These are phyloP conservation scores for Suillus americanus DNA, from an alignment of 768 basidiomycete genomes.

Conservation along the genomic window DNA sequence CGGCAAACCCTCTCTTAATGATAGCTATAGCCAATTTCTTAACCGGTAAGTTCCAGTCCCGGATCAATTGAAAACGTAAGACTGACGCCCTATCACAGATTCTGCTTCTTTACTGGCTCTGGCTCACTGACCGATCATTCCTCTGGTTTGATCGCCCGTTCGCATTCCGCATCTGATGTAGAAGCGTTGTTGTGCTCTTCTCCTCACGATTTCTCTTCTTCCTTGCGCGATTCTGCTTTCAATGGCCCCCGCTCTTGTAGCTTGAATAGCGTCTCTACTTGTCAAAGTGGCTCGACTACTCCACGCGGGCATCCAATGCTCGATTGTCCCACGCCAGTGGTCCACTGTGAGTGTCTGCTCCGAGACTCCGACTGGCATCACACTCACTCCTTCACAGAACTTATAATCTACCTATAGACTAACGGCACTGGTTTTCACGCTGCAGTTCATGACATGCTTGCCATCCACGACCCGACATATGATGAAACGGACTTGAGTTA, in stretches of 20 bases:
- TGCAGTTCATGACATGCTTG: neutral
- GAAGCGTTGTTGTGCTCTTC: slow-evolving; percentile 46
- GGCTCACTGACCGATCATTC: slow-evolving; percentile 35
- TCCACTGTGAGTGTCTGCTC: neutral
- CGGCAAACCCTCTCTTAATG: slow-evolving; percentile 12
- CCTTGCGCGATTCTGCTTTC: slow-evolving; percentile 14
- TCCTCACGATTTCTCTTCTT: slow-evolving; percentile 25
- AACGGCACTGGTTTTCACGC: neutral
- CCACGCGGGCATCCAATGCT: slow-evolving; percentile 25
- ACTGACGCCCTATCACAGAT: slow-evolving; percentile 41
- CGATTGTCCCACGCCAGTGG: slow-evolving; percentile 14
- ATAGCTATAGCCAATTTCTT: slow-evolving; percentile 60
- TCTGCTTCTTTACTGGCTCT: slow-evolving; percentile 78
- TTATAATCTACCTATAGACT: slow-evolving; percentile 1
- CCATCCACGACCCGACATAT: neutral
- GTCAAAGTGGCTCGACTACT: slow-evolving; percentile 26
- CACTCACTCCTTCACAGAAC: neutral
- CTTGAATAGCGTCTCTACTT: slow-evolving; percentile 26
- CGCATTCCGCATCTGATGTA: slow-evolving; percentile 54
- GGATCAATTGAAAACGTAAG: neutral
- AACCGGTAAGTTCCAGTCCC: slow-evolving; percentile 49
- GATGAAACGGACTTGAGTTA: neutral
- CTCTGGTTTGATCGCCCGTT: slow-evolving; percentile 33
- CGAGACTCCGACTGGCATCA: neutral
- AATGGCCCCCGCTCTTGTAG: slow-evolving; percentile 27